A percentile compares a stretch with the other conserved stretches of the same genome.
These are phyloP conservation scores for Dioscorea cayenensis DNA, from an alignment of 116 monocot genomes.

Conservation along the genomic window DNA sequence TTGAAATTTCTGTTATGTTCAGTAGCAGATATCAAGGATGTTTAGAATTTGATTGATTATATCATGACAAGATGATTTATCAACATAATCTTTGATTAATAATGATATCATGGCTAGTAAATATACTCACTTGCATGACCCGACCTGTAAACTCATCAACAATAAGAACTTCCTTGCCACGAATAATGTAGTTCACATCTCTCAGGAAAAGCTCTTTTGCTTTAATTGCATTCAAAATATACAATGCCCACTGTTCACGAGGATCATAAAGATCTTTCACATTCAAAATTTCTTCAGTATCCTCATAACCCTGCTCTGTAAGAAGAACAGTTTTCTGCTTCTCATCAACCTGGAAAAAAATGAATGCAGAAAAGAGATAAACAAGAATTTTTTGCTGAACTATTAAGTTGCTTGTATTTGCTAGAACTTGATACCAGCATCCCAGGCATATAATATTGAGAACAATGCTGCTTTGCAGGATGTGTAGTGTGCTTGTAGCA, in stretches of 20 bases:
- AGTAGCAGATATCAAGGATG: no score
- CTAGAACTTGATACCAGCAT: no score
- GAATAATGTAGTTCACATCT: slow-evolving; percentile 93
- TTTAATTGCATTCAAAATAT: slow-evolving; percentile 88
- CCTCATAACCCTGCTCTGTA: slow-evolving; percentile 94
- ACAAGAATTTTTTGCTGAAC: neutral
- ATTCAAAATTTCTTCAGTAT: slow-evolving; percentile 93
- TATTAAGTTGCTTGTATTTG: neutral
- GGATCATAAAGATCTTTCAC: slow-evolving; percentile 99
- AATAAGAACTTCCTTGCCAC: slow-evolving; percentile 88
- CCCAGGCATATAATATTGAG: no score
- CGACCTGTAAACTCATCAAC: slow-evolving; percentile 99
- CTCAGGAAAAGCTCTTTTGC: slow-evolving; percentile 94
- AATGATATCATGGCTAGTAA: neutral
- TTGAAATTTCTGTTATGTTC: no score
- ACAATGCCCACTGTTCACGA: slow-evolving; percentile 94
- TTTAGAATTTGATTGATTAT: no score
- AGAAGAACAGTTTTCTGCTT: slow-evolving; percentile 93
- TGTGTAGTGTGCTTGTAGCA: no score
- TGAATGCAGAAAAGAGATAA: neutral
- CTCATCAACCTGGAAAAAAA: slow-evolving; percentile 75
- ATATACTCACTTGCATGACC: slow-evolving; percentile 80
- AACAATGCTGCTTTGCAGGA: no score
- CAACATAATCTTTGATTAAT: neutral
- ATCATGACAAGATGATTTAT: no score